These are phyloP conservation scores for Letharia columbiana DNA, from an alignment of 495 filamentous ascomycete genomes.

Conservation along the genomic window DNA sequence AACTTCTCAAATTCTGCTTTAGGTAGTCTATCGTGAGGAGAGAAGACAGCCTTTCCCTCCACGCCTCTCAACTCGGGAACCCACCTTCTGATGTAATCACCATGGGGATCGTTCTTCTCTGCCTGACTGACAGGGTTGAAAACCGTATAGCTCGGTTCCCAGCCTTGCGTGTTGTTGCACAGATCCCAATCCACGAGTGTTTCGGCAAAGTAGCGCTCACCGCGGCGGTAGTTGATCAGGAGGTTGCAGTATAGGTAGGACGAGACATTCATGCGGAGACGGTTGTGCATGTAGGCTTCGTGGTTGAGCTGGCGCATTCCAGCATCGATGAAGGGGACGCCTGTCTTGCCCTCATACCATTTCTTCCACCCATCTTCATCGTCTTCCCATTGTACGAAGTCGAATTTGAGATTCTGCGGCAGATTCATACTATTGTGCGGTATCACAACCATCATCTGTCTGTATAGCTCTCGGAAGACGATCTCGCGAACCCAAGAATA, in stretches of 20 bases:
- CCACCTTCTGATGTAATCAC: slow-evolving; percentile 66
- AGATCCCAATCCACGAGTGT: slow-evolving; percentile 40
- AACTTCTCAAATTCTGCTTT: slow-evolving; percentile 39
- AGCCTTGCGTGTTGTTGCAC: slow-evolving; percentile 39
- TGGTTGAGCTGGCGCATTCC: slow-evolving; percentile 38
- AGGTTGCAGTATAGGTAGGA: slow-evolving; percentile 36
- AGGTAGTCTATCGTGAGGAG: slow-evolving; percentile 30
- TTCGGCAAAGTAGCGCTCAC: slow-evolving; percentile 40
- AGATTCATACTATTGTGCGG: slow-evolving; percentile 40
- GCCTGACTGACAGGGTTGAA: slow-evolving; percentile 39
- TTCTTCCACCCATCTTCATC: slow-evolving; percentile 39
- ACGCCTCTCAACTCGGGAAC: slow-evolving; percentile 48
- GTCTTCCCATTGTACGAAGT: slow-evolving; percentile 39
- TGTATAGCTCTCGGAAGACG: slow-evolving; percentile 40
- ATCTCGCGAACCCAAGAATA: slow-evolving; percentile 40
- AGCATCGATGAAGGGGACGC: slow-evolving; percentile 38
- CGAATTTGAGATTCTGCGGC: slow-evolving; percentile 40
- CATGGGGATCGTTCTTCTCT: slow-evolving; percentile 49
- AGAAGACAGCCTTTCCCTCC: slow-evolving; percentile 37
- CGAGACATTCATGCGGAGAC: slow-evolving; percentile 36
- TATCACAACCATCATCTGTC: slow-evolving; percentile 34
- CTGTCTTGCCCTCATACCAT: slow-evolving; percentile 36
- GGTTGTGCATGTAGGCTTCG: slow-evolving; percentile 43
- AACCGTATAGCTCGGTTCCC: slow-evolving; percentile 39
- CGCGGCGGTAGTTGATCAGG: slow-evolving; percentile 36